A percentile compares a stretch with the other conserved stretches of the same genome.
Evolutionary conservation across 192 early-diverging fungal species (phyloP).

Genomic region (Phycomyces blakesleeanus): DNA sequence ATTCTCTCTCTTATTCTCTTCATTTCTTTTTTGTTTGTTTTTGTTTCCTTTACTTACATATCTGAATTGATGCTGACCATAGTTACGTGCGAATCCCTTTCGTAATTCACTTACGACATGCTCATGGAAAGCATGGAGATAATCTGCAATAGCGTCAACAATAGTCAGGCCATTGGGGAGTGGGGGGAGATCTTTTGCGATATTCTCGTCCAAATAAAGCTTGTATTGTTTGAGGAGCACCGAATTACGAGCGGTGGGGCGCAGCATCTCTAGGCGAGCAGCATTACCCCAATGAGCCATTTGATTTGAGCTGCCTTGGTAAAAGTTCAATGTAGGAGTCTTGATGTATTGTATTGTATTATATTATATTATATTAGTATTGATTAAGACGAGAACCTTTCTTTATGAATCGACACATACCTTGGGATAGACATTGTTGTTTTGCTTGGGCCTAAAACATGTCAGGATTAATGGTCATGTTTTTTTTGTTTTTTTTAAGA

Average conservation of each 20-base stretch:
- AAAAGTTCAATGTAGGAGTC: conserved; percentile 47
- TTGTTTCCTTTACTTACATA: conserved; percentile 6
- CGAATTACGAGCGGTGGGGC: conserved; percentile 27
- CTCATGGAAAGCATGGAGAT: conserved; percentile 41
- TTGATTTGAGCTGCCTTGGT: conserved; percentile 37
- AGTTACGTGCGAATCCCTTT: conserved; percentile 40
- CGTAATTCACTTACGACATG: conserved; percentile 43
- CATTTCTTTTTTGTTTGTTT: not conserved
- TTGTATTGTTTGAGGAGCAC: conserved; percentile 48
- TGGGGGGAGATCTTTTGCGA: conserved; percentile 39
- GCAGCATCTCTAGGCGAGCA: conserved; percentile 39
- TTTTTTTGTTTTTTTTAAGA: too few relatives aligned
- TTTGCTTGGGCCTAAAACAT: conserved; percentile 42
- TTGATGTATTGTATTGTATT: too few relatives aligned
- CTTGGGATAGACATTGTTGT: conserved; percentile 39
- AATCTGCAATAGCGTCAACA: conserved; percentile 47
- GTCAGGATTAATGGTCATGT: not conserved
- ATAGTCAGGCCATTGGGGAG: conserved; percentile 42
- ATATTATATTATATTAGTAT: too few relatives aligned
- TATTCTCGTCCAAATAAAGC: conserved; percentile 40
- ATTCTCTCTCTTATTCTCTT: too few relatives aligned
- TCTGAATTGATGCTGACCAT: conserved; percentile 23
- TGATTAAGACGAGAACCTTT: too few relatives aligned
- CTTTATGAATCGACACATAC: conserved; percentile 16
- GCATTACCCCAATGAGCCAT: conserved; percentile 46